phyloP scores from a whole-genome alignment of 2,329 filamentous ascomycete species.

The Penicillium occitanis region DNA sequence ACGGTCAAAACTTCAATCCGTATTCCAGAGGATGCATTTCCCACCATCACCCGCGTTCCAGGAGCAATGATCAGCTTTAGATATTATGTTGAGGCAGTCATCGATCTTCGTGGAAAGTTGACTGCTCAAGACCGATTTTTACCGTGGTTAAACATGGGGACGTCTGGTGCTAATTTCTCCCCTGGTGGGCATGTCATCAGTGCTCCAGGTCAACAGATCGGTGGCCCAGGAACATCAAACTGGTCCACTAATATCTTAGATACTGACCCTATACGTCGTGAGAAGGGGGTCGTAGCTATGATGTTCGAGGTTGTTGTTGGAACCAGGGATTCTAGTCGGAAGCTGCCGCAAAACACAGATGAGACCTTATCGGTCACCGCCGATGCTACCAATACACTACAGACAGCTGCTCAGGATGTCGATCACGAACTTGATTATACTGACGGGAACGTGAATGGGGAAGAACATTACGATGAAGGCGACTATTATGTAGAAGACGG shows the following conservation, averaged over 20 bases:
- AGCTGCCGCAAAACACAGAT: slow-evolving; percentile 47
- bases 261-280: slow-evolving; percentile 78
- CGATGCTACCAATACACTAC: slow-evolving; percentile 17
- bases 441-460: slow-evolving; percentile 26
- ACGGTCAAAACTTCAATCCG: slow-evolving; percentile 80
- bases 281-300: slow-evolving; percentile 88
- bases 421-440: neutral
- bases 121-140: slow-evolving; percentile 69
- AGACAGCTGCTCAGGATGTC: slow-evolving; percentile 30
- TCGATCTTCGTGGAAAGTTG: slow-evolving; percentile 86
- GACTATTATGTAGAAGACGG: slow-evolving; percentile 31
- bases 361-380: slow-evolving; percentile 31
- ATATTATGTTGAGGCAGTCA: slow-evolving; percentile 88
- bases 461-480: slow-evolving; percentile 31
- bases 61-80: slow-evolving; percentile 94
- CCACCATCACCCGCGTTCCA: slow-evolving; percentile 84
- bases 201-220: slow-evolving; percentile 32
- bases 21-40: slow-evolving; percentile 86
- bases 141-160: slow-evolving; percentile 55
- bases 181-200: slow-evolving; percentile 40
- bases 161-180: slow-evolving; percentile 46
- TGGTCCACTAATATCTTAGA: slow-evolving; percentile 70
- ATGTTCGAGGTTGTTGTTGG: slow-evolving; percentile 85
- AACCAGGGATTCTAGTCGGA: slow-evolving; percentile 70
- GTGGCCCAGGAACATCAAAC: slow-evolving; percentile 40